Evolutionary conservation across 768 basidiomycete genomes (phyloP), one percentile per base, ranked within the genome.

Genomic region (Phlegmacium glaucopus): DNA sequence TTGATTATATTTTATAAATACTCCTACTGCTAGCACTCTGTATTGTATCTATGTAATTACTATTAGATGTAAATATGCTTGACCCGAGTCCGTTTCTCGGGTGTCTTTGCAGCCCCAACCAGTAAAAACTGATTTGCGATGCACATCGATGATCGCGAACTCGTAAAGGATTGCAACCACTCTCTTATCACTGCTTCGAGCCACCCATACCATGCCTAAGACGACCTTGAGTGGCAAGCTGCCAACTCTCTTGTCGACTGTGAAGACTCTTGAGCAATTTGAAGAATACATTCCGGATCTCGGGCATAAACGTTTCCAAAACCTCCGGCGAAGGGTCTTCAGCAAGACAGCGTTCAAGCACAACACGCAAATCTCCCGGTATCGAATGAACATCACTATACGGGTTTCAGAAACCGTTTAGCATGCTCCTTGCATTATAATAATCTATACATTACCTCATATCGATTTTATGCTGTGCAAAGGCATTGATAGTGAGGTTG

Each of bases 191-290:
- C 35, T 16, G 28, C 10, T 44, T 28, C 16, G 32, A 25, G 15
- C 16, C 9, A 22, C 15, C 9, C 16, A n/a, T n/a, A n/a, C n/a
- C n/a, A n/a, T n/a, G n/a, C n/a, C n/a, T n/a, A 15, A 35, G 32
- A 8, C 26, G 39, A 8, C 44, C 36, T 39, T 42, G 41, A 18
- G 28, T 8, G 16, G 53, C 59, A 5, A 64, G 61, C n/a, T 54
- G 64, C 71, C 74, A 78, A 9, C 63, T 59, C 13, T 68, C 71
- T 49, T 95, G 93, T 57, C 90, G 91, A 39, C 65, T 72, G 49
- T 92, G 87, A 13, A 98, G 76, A 10, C 91, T 93, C 52, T 85
- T 83, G 10, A 98, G 72, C 13, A 98, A 78, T 53, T 76, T 82
- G 57, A 83, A 88, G 51, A 97, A 83, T 57, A 94, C 87, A 50